Percentiles rank a stretch among this genome's conserved stretches.
These are phyloP conservation scores for Boletus rubroflammeus DNA, from an alignment of 768 basidiomycete species.

Conservation along the genomic window DNA sequence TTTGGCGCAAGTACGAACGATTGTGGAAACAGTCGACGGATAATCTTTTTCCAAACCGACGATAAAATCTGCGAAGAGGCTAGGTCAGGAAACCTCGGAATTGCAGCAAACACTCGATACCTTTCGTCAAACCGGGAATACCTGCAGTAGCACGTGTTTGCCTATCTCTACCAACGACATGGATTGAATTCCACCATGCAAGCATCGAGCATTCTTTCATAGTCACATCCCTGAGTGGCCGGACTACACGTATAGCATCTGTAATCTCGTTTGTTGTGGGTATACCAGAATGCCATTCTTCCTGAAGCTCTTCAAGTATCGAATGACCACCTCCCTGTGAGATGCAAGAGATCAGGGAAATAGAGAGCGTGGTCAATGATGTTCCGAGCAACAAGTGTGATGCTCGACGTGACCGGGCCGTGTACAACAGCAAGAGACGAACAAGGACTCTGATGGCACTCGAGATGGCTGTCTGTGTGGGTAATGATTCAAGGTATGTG, in stretches of 20 bases:
- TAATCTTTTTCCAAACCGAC: conserved; percentile 76
- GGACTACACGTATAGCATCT: conserved; percentile 46
- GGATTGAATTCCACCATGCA: conserved; percentile 67
- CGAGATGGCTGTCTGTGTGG: conserved; percentile 68
- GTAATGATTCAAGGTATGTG: conserved; percentile 59
- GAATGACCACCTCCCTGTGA: conserved; percentile 75
- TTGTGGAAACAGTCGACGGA: conserved; percentile 83
- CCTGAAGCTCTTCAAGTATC: conserved; percentile 63
- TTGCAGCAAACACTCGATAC: conserved; percentile 33
- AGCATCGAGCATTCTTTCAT: conserved; percentile 79
- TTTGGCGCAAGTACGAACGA: conserved; percentile 77
- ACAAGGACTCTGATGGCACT: conserved; percentile 55
- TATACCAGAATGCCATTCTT: conserved; percentile 54
- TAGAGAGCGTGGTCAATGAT: conserved; percentile 72
- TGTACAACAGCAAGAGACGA: conserved; percentile 68
- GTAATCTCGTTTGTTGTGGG: conserved; percentile 2
- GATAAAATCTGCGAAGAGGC: conserved; percentile 59
- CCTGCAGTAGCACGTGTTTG: conserved; percentile 49
- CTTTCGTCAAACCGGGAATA: conserved; percentile 66
- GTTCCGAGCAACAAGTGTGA: conserved; percentile 80
- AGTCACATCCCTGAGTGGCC: conserved; percentile 69
- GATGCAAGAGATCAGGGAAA: conserved; percentile 69
- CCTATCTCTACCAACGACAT: conserved; percentile 48
- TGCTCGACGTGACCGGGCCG: conserved; percentile 52
- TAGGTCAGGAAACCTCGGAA: background rate